Base-by-base conservation (phyloP, 441 rosid species). In the Populus hybrid region DNA sequence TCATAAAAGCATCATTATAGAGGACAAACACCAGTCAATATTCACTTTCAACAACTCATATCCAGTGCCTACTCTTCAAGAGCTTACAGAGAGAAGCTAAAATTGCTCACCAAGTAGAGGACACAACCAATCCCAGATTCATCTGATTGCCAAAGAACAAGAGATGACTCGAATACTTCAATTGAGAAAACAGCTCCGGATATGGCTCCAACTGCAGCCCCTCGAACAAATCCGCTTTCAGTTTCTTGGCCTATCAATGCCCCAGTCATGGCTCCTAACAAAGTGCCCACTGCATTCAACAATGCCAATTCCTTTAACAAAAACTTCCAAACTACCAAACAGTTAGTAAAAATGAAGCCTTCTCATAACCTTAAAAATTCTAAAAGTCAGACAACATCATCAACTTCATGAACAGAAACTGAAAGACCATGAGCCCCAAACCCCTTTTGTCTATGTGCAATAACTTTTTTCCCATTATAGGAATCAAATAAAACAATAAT, bases 221-320 rank as follows among this genome's bases (percentile, higher is more conserved):
- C 99, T 83, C 98, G 84, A 50, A 96, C 87, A 79, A 96, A 94
- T 23, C 99, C 99, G 81, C 98, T 94, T 81, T 96, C 99, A 0
- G 98, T 96, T 84, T 94, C 99, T 86, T 96, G 98, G 40, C 99
- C 99, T 70, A 96, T 96, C 82, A 96, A 85, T 84, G 99, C 99
- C 64, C 99, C 98, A 1, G 99, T 94, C 89, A 94, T 80, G 83
- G 98, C 97, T 20, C 99, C 99, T 57, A 96, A 86, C 88, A 96
- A 87, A 54, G 97, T 91, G 7, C 99, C 99, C 71, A 94, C 99
- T 96, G 88, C 83, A 87, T 20, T 50, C 20, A 67, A 77, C 4
- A 63, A 70, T 65, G 80, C 36, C 79, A 81, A 23, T 38, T 34
- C 36, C 5, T 77, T 57, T 42, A 76, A 65, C 67, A 46, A 35